phyloP scores from a whole-genome alignment of 768 basidiomycete species.

The Cystobasidium ongulense region DNA sequence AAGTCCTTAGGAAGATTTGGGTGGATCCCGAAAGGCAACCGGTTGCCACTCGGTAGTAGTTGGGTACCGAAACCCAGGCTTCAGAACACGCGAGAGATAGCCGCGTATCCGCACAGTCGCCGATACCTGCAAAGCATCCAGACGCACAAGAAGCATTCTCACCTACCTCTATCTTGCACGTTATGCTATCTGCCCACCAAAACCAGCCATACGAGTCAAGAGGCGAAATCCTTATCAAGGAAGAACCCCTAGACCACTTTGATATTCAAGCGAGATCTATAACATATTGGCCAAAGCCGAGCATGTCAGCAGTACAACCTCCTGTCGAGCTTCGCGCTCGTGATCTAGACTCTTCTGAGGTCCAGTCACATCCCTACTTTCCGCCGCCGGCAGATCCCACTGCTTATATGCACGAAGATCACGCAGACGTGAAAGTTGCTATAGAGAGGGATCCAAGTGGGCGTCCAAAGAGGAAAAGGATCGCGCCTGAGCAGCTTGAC shows the following conservation, averaged over 20 bases:
- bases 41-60: no score
- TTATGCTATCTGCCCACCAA: background rate
- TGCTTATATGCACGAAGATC: background rate
- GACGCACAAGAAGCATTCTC: no score
- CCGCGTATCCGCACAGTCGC: no score
- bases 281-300: background rate
- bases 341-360: background rate
- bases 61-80: no score
- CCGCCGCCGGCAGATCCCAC: background rate
- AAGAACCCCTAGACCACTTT: background rate
- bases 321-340: background rate
- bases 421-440: background rate
- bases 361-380: background rate
- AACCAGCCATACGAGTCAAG: background rate
- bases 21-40: no score
- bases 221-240: background rate
- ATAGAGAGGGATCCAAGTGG: background rate
- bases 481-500: slow-evolving; percentile 11
- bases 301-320: background rate
- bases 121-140: no score
- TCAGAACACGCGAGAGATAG: no score
- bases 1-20: no score
- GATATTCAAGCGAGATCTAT: background rate
- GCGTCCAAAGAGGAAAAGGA: slow-evolving; percentile 34
- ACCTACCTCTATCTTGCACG: background rate